A percentile compares a stretch with the other conserved stretches of the same genome.
These are phyloP conservation scores for Hyaloscypha variabilis DNA, from an alignment of 495 filamentous ascomycete species.

Conservation along the genomic window DNA sequence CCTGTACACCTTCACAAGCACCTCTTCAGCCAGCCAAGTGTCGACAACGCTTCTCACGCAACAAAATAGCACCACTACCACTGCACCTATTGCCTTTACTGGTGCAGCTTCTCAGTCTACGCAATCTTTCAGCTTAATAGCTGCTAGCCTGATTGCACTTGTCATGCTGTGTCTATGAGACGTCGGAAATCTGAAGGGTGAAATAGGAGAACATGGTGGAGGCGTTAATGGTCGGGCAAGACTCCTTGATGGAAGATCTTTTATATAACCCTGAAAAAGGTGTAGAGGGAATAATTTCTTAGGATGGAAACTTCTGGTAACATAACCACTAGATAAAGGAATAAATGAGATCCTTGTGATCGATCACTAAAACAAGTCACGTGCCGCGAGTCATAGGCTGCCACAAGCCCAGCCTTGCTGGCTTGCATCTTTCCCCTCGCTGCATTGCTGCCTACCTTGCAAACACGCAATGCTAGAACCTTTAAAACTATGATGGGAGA, in stretches of 20 bases:
- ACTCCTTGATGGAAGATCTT: background rate
- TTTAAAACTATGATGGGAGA: no score
- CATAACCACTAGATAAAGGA: no score
- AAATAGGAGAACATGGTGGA: background rate
- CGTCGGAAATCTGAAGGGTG: background rate
- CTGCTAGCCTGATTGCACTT: background rate
- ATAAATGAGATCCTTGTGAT: no score
- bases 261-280: background rate
- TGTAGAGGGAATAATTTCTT: background rate
- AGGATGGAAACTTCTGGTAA: background rate
- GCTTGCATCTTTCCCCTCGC: no score
- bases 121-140: background rate
- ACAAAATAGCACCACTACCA: background rate
- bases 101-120: background rate
- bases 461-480: no score
- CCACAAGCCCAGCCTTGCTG: no score
- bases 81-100: slow-evolving; percentile 3
- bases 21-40: background rate
- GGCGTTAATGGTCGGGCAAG: background rate
- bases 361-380: no score
- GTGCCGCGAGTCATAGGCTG: no score
- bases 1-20: background rate
- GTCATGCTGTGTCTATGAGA: background rate
- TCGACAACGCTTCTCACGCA: slow-evolving; percentile 1
- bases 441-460: no score